These are phyloP conservation scores for Fusarium udum DNA, from an alignment of 2,329 filamentous ascomycete genomes.

Conservation along the genomic window DNA sequence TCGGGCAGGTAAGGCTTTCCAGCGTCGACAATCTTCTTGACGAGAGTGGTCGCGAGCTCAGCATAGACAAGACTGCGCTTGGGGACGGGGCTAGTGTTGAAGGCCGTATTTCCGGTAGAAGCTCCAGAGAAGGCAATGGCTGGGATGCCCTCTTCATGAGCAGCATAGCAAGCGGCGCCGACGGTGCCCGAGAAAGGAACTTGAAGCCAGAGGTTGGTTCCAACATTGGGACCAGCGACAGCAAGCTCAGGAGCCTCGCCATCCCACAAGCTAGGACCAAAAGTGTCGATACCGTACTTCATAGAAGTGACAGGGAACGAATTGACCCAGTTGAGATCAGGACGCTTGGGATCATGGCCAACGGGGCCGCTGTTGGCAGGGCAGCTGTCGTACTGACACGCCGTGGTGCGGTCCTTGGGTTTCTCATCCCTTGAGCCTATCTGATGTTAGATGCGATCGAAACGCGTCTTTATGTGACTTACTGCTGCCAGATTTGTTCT, in stretches of 20 bases:
- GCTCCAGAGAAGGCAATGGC: slow-evolving; percentile 74
- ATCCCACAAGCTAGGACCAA: slow-evolving; percentile 63
- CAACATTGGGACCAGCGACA: slow-evolving; percentile 71
- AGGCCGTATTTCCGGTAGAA: slow-evolving; percentile 60
- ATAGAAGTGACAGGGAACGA: slow-evolving; percentile 73
- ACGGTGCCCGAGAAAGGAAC: slow-evolving; percentile 73
- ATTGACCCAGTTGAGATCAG: slow-evolving; percentile 76
- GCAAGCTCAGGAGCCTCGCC: slow-evolving; percentile 67
- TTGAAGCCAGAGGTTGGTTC: slow-evolving; percentile 64
- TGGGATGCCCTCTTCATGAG: slow-evolving; percentile 63
- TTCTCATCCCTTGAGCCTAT: slow-evolving; percentile 60
- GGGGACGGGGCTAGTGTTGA: slow-evolving; percentile 63
- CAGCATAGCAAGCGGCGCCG: slow-evolving; percentile 70
- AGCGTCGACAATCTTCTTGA: slow-evolving; percentile 61
- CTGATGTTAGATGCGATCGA: background rate
- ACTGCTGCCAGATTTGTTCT: slow-evolving; percentile 72
- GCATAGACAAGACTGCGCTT: slow-evolving; percentile 69
- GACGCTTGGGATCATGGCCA: slow-evolving; percentile 59
- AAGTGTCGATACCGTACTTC: slow-evolving; percentile 67
- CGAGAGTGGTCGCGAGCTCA: slow-evolving; percentile 67
- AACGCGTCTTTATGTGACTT: slow-evolving; percentile 19
- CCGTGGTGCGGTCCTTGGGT: slow-evolving; percentile 56
- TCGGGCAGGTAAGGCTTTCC: slow-evolving; percentile 71
- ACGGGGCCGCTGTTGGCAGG: slow-evolving; percentile 62
- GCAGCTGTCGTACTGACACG: slow-evolving; percentile 72